Base-by-base conservation (phyloP, 371 early-diverging fungal species). In the Entomophthora muscae region DNA sequence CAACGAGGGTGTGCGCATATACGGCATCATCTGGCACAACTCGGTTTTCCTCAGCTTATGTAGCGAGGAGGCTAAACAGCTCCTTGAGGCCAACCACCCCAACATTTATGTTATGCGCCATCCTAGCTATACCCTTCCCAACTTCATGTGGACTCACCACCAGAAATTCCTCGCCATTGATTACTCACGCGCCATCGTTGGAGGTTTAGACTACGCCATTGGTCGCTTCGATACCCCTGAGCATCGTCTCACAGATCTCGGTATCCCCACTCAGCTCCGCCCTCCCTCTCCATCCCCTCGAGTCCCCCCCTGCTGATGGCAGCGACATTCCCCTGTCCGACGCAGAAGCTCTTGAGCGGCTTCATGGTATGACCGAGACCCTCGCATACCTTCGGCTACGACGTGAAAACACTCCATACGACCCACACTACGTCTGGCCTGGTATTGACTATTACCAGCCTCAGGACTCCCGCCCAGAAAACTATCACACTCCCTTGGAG, bases 111-210 rank as follows among this genome's bases (percentile, higher is more conserved):
- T 58, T 2, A 58, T 58, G 58, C 24, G 58, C 28, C 28, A 58
- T 22, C 58, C 58, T 21, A 17, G 17, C 30, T 58, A 28, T n/a
- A 26, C 28, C 30, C 30, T 58, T 3, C 58, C 58, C 24, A 58
- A 32, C 58, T 58, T 58, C 30, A 28, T 58, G 17, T 58, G 58
- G 58, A 28, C 58, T n/a, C 58, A 58, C 30, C 58, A 58, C 58
- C 58, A 58, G 30, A 58, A 58, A 32, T 58, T 58, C 30, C 24
- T 30, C 12, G 24, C 28, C 28, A 28, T 58, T n/a, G 58, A 58
- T 28, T 58, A 28, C 30, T 28, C 58, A 21, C 24, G 30, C 13
- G 28, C 58, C 24, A 58, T 58, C 30, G 58, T 58, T 21, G 58
- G 58, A 13, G 58, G 58, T 22, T 58, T 58, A 2, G 58, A 58